Base-by-base conservation (phyloP, 768 basidiomycete genomes). In the Leucocoprinus birnbaumii region DNA sequence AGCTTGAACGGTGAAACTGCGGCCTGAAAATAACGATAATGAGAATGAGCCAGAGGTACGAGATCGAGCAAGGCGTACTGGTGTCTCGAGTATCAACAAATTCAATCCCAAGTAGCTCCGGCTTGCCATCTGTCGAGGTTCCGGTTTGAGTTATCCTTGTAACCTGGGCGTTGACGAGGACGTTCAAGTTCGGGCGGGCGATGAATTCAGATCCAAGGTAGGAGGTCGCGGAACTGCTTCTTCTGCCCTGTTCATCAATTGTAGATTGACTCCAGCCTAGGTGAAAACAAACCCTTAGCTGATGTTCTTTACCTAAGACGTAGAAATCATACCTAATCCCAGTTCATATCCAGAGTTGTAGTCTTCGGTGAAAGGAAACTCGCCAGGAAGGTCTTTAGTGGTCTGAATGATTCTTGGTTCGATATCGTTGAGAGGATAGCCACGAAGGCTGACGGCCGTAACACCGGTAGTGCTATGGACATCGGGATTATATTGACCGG, bases 401-500 rank as follows among this genome's bases (percentile, higher is more conserved):
- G 61, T 56, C 21, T 58, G 51, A 18, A 63, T 47, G 10, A 63
- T 58, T 22, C 49, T 54, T 25, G 59, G 50, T 37, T 67, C 63
- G 3, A 61, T 56, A 6, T 63, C 49, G 19, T 63, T 50, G 7
- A n/a, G 41, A 9, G 59, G 48, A 9, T 61, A 66, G 2, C 68
- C 67, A 25, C 60, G 47, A 0, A 71, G 57, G 40, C 64, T 66
- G 49, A 71, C 63, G 5, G 58, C 49, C 37, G 41, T 56, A 10
- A 61, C 51, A 13, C 70, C 71, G 14, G 52, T 42, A 13, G 48
- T 59, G 9, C 67, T 63, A 46, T 73, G 71, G 14, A 66, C 43
- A 2, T 58, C 44, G 3, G 73, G 72, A 44, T 67, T 59, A 42
- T 65, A 66, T 56, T 73, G 64, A 5, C 68, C 68, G 21, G 66